A percentile compares a stretch with the other conserved stretches of the same genome.
Evolutionary conservation across 371 early-diverging fungal genomes (phyloP).

Genomic region (Saksenaea vasiformis): DNA sequence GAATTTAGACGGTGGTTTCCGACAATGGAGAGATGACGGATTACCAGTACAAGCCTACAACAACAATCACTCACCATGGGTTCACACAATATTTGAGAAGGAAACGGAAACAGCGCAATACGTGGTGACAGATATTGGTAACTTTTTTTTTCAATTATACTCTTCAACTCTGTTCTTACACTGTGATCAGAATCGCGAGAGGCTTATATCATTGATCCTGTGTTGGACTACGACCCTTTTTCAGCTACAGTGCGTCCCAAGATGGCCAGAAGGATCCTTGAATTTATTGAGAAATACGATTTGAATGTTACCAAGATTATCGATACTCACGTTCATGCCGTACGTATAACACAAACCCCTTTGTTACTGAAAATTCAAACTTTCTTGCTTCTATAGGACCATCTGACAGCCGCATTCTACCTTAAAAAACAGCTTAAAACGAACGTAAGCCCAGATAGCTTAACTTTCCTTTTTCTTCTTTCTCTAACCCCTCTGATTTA

Average conservation of each 20-base stretch:
- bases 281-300: slow-evolving; percentile 30
- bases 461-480: background rate
- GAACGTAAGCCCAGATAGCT: slow-evolving; percentile 24
- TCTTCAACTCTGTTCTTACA: background rate
- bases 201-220: slow-evolving; percentile 47
- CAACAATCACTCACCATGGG: slow-evolving; percentile 52
- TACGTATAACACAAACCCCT: slow-evolving; percentile 16
- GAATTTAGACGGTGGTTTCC: slow-evolving; percentile 38
- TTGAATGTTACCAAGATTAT: slow-evolving; percentile 47
- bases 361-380: background rate
- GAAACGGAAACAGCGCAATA: slow-evolving; percentile 51
- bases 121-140: slow-evolving; percentile 47
- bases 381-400: slow-evolving; percentile 28
- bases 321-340: slow-evolving; percentile 53
- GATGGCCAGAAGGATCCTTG: slow-evolving; percentile 29
- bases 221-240: slow-evolving; percentile 47
- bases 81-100: slow-evolving; percentile 40
- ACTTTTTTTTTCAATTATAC: background rate
- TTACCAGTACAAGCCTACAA: slow-evolving; percentile 37
- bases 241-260: slow-evolving; percentile 25
- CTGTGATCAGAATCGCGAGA: slow-evolving; percentile 32
- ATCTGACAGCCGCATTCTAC: slow-evolving; percentile 43
- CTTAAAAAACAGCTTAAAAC: slow-evolving; percentile 28
- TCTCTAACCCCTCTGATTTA: background rate
- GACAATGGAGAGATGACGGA: slow-evolving; percentile 31